Evolutionary conservation across 1,139 yeast species (phyloP).

Genomic region (Yamadazyma oceani): DNA sequence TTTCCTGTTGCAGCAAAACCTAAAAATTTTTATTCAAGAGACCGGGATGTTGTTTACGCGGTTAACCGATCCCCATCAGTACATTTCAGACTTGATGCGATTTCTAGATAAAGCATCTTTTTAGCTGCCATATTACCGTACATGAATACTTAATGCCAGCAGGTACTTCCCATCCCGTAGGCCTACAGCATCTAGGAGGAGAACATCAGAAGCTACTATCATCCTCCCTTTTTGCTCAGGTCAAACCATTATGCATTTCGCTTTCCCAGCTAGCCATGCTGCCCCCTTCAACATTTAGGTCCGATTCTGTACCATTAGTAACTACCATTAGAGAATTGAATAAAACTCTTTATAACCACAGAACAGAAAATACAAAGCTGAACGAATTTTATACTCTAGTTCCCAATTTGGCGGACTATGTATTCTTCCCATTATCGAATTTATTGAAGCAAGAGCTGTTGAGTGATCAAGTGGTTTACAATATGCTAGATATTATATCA

Average conservation of each 20-base stretch:
- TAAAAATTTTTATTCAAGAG: too few species aligned
- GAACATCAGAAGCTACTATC: constrained; percentile 19
- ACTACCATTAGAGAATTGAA: constrained; percentile 14
- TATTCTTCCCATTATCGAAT: constrained; percentile 41
- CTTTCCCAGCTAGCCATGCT: constrained; percentile 24
- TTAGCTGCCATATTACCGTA: background rate
- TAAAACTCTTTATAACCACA: constrained; percentile 17
- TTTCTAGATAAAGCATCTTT: too few species aligned
- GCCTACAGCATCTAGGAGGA: background rate
- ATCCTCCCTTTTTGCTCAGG: constrained; percentile 26
- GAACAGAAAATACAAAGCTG: constrained; percentile 11
- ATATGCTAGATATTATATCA: constrained; percentile 29
- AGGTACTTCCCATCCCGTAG: background rate
- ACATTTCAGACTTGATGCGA: too few species aligned
- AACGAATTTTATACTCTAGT: constrained; percentile 25
- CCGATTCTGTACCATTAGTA: constrained; percentile 15
- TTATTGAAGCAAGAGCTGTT: constrained; percentile 30
- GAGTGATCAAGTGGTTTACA: constrained; percentile 19
- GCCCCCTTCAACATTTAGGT: constrained; percentile 16
- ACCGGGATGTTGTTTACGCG: too few species aligned
- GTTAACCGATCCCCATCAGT: too few species aligned
- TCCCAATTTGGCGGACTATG: constrained; percentile 40
- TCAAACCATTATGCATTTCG: constrained; percentile 38
- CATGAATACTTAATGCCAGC: background rate
- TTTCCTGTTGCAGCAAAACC: too few species aligned